Evolutionary conservation across 495 filamentous ascomycete genomes (phyloP).

Genomic region (Penicillium coprophilum): DNA sequence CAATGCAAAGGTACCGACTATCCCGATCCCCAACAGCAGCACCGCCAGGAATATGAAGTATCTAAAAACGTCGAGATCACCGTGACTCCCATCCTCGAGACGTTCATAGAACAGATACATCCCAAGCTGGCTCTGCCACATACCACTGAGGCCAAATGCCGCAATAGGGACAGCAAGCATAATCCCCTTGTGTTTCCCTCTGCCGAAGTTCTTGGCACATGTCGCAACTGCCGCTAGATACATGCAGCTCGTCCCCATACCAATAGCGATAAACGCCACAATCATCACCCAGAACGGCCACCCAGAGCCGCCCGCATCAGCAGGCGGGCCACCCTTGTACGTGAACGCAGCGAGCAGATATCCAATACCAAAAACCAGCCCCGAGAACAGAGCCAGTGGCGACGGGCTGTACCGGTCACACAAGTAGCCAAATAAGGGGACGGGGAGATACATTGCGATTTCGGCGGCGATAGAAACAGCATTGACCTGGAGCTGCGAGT

Average conservation of each 20-base stretch:
- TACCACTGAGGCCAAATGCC: conserved; percentile 84
- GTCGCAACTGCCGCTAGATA: conserved; percentile 87
- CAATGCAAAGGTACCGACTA: conserved; percentile 72
- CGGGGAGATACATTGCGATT: conserved; percentile 83
- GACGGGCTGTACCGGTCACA: conserved; percentile 85
- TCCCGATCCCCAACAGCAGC: conserved; percentile 63
- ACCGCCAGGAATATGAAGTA: conserved; percentile 82
- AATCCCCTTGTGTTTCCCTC: conserved; percentile 81
- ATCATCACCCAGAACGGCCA: conserved; percentile 84
- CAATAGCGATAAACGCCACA: conserved; percentile 74
- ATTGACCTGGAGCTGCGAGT: conserved; percentile 90
- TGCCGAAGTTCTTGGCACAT: conserved; percentile 95
- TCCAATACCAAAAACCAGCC: conserved; percentile 70
- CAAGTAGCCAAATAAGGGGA: conserved; percentile 83
- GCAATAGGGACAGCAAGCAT: conserved; percentile 91
- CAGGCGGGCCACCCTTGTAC: conserved; percentile 63
- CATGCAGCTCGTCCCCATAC: conserved; percentile 80
- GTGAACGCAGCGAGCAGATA: conserved; percentile 81
- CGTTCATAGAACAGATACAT: conserved; percentile 72
- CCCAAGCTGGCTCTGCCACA: conserved; percentile 92
- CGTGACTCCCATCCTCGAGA: conserved; percentile 57
- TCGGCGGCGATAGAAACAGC: conserved; percentile 79
- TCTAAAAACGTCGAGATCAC: conserved; percentile 80
- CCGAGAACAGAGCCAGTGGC: conserved; percentile 68
- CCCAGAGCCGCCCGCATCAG: conserved; percentile 55